A percentile compares a stretch with the other conserved stretches of the same genome.
These are phyloP conservation scores for Musa beccarii DNA, from an alignment of 176 grass and related monocot species.

Conservation along the genomic window DNA sequence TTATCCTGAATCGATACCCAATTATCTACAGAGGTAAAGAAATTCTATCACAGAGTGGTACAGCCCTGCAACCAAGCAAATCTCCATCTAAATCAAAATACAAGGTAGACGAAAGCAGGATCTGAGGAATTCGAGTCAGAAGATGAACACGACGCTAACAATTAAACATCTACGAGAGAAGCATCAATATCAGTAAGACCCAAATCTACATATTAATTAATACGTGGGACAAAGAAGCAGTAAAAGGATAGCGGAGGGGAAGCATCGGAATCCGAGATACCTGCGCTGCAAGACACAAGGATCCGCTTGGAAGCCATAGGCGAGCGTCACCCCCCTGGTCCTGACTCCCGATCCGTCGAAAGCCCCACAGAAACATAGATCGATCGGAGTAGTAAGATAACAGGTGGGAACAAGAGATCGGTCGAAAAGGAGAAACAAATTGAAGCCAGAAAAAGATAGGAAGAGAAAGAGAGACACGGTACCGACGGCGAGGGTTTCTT, in stretches of 20 bases:
- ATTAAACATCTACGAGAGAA: too few relatives aligned
- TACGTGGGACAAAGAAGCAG: not conserved
- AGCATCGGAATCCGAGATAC: conserved; percentile 14
- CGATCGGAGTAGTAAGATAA: not conserved
- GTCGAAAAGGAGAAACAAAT: not conserved
- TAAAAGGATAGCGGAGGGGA: not conserved
- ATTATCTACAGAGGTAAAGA: not conserved
- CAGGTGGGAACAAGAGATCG: not conserved
- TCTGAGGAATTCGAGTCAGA: not conserved
- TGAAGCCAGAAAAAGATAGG: not conserved
- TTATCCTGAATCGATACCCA: not conserved
- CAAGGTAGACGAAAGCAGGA: not conserved
- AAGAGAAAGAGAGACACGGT: not conserved
- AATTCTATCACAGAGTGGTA: not conserved
- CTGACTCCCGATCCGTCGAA: conserved; percentile 5
- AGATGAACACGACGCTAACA: not conserved
- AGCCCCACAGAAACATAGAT: conserved; percentile 15
- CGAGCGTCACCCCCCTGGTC: not conserved
- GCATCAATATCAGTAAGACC: too few relatives aligned
- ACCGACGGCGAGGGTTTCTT: not conserved
- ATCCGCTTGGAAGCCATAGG: conserved; percentile 68
- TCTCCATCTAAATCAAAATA: not conserved
- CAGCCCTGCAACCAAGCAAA: not conserved
- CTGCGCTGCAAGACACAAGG: conserved; percentile 65
- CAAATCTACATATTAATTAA: too few relatives aligned